Evolutionary conservation across 495 filamentous ascomycete species (phyloP), one percentile per base, ranked within the genome.

Genomic region (Hyaloscypha variabilis): DNA sequence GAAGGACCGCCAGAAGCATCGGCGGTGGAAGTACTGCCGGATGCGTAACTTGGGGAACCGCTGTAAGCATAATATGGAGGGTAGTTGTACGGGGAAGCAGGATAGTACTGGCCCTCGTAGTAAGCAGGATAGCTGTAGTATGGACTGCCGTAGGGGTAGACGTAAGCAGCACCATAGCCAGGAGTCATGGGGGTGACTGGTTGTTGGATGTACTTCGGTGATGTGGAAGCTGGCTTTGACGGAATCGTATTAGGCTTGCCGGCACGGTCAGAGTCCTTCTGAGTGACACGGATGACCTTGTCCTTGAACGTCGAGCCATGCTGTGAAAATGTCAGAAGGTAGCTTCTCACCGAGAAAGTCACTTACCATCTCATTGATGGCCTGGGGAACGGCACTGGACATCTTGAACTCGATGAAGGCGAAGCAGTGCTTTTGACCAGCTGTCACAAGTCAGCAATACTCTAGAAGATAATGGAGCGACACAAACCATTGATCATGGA

Each of bases 341-440:
- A 25, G 31, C 13, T 14, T n/a, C n/a, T 13, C 31, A 52, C 31
- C 28, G 54, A 26, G 21, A 30, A 29, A 23, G 11, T 31, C 1
- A 51, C 42, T 51, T 31, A 67, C 69, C 52, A 63, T 26, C 23
- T 53, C 58, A 8, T 67, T 53, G 26, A 85, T 75, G 1, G 83
- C 83, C 10, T 58, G 14, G 39, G 74, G 67, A 6, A 79, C 82
- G 28, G 72, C 62, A 11, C 77, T 73, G 3, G 72, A 65, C 17
- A 69, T 66, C 13, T 66, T 50, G 61, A 79, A 87, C 69, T 84
- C 79, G 36, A 88, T 74, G 60, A 88, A 88, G 6, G 79, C 85
- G 67, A 87, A 88, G n/a, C 65, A 68, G 6, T 73, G 75, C 4
- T 72, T 66, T 23, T 71, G 67, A 13, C 75, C 24, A 56, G 68